Conservation (phyloP, 1,284 basidiomycete genomes). For the Apiotrichum laibachii region DNA sequence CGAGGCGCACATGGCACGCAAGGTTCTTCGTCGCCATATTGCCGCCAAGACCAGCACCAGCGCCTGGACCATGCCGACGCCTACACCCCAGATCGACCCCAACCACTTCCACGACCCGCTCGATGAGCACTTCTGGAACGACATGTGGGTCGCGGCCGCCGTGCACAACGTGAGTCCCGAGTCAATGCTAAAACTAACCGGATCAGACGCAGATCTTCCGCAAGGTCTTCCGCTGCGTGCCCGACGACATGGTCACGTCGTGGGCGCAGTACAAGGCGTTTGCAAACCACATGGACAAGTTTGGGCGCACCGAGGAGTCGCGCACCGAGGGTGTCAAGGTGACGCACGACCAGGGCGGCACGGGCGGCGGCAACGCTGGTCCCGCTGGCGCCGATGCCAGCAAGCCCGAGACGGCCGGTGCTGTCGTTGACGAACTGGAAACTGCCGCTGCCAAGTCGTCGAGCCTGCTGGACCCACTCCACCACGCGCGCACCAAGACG, state of each 20-base stretch:
- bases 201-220: slow-evolving; percentile 78
- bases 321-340: slow-evolving; percentile 40
- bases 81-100: slow-evolving; percentile 68
- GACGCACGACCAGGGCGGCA: slow-evolving; percentile 52
- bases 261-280: slow-evolving; percentile 96
- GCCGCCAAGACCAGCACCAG: slow-evolving; percentile 56
- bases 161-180: slow-evolving; percentile 60
- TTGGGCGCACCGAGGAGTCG: slow-evolving; percentile 51
- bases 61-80: slow-evolving; percentile 58
- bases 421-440: background rate
- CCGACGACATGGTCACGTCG: slow-evolving; percentile 83
- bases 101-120: slow-evolving; percentile 83
- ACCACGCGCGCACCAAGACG: background rate
- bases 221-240: slow-evolving; percentile 86
- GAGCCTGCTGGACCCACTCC: background rate
- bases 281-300: slow-evolving; percentile 66
- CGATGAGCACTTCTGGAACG: slow-evolving; percentile 78
- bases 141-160: slow-evolving; percentile 80
- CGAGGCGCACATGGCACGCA: slow-evolving; percentile 56
- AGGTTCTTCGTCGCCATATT: slow-evolving; percentile 60
- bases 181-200: background rate
- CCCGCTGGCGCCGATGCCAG: slow-evolving; percentile 27
- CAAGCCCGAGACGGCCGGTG: slow-evolving; percentile 3
- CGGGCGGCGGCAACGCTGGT: slow-evolving; percentile 50
- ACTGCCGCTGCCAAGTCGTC: background rate